phyloP scores from a whole-genome alignment of 2,329 filamentous ascomycete genomes.

The Alternaria brassicae region DNA sequence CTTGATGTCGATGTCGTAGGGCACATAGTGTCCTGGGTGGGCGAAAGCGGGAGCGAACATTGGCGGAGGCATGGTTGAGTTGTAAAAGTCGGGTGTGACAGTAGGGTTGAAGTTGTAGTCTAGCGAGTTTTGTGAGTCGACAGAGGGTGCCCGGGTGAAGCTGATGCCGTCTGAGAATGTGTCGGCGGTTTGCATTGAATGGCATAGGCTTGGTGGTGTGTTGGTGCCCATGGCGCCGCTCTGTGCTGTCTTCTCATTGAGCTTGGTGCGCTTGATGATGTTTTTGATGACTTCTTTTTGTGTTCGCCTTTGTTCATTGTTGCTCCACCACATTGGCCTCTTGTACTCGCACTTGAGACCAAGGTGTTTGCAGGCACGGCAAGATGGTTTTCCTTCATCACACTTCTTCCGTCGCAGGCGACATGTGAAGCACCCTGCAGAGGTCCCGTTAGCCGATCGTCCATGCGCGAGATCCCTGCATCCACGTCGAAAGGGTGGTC shows the following conservation, averaged over 20 bases:
- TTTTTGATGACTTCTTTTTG: conserved; percentile 97
- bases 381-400: conserved; percentile 70
- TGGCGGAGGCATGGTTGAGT: conserved; percentile 64
- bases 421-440: conserved; percentile 70
- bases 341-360: conserved; percentile 94
- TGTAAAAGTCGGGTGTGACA: conserved; percentile 64
- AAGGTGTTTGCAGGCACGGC: conserved; percentile 72
- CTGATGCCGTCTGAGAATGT: conserved; percentile 78
- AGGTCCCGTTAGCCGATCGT: conserved; percentile 47
- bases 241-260: conserved; percentile 79
- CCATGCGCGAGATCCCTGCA: conserved; percentile 49
- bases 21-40: conserved; percentile 69
- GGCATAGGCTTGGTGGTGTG: conserved; percentile 80
- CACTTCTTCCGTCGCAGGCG: conserved; percentile 73
- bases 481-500: conserved; percentile 44
- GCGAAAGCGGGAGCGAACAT: conserved; percentile 53
- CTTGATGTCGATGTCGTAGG: conserved; percentile 95
- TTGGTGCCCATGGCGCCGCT: conserved; percentile 57
- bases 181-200: conserved; percentile 81
- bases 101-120: conserved; percentile 71
- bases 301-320: conserved; percentile 80
- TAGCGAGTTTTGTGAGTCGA: conserved; percentile 77
- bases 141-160: conserved; percentile 73
- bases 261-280: conserved; percentile 96
- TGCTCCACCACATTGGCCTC: conserved; percentile 96